phyloP scores from a whole-genome alignment of 495 filamentous ascomycete species.

The Collariella sp. region DNA sequence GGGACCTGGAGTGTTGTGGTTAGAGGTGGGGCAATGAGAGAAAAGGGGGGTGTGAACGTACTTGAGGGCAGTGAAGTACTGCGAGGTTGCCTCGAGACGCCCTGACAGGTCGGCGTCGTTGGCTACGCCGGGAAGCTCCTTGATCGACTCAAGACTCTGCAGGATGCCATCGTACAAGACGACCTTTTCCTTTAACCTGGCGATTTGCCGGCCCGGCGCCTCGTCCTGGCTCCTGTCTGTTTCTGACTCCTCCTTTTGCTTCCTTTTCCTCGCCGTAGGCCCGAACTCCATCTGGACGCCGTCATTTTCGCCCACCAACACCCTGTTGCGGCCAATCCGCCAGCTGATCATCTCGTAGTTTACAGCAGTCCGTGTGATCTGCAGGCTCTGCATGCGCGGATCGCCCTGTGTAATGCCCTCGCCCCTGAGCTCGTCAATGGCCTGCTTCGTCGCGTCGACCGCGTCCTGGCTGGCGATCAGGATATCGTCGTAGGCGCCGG shows the following conservation, averaged over 20 bases:
- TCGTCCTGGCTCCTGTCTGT: conserved; percentile 44
- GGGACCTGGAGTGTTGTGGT: conserved; percentile 47
- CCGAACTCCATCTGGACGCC: conserved; percentile 54
- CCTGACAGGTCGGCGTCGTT: conserved; percentile 67
- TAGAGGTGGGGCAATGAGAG: conserved; percentile 4
- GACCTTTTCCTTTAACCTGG: conserved; percentile 74
- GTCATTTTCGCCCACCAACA: conserved; percentile 71
- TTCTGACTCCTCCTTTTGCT: conserved; percentile 34
- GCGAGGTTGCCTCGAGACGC: conserved; percentile 66
- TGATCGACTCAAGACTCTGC: conserved; percentile 79
- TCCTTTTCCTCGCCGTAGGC: conserved; percentile 32
- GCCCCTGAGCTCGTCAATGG: conserved; percentile 76
- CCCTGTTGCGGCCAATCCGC: conserved; percentile 87
- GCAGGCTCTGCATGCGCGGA: conserved; percentile 80
- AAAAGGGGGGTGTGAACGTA: conserved; percentile 30
- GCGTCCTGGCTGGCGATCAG: conserved; percentile 89
- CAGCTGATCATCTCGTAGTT: conserved; percentile 90
- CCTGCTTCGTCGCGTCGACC: conserved; percentile 83
- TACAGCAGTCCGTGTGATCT: conserved; percentile 84
- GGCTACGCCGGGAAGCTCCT: conserved; percentile 83
- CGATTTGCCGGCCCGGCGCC: conserved; percentile 56
- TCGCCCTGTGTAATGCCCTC: conserved; percentile 84
- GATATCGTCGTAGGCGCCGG: conserved; percentile 84
- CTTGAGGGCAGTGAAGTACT: conserved; percentile 86
- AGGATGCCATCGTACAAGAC: conserved; percentile 90